Conservation (phyloP, 257 asterid species). For the Forsythia viridissima region DNA sequence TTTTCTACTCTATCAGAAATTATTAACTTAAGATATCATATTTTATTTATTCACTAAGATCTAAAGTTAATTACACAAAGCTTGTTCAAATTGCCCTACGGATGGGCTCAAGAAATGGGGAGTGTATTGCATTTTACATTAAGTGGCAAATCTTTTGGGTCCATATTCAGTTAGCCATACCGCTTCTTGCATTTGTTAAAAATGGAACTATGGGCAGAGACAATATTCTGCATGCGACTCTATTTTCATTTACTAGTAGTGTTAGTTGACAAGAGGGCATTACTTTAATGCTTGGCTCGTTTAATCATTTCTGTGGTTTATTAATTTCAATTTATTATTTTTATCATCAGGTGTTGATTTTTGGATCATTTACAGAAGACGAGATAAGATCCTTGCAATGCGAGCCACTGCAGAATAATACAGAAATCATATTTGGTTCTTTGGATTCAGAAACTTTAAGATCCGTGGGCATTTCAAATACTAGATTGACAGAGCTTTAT, state of each 20-base stretch:
- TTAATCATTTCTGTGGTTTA: background rate
- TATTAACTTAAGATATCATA: background rate
- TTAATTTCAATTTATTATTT: slow-evolving; percentile 11
- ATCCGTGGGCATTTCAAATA: slow-evolving; percentile 58
- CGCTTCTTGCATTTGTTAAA: slow-evolving; percentile 4
- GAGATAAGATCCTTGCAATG: slow-evolving; percentile 60
- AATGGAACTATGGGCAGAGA: background rate
- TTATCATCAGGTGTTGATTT: slow-evolving; percentile 55
- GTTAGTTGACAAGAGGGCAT: background rate
- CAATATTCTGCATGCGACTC: background rate
- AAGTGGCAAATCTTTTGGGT: background rate
- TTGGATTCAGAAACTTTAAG: slow-evolving; percentile 59
- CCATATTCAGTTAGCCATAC: background rate
- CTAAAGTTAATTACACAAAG: background rate
- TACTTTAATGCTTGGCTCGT: background rate
- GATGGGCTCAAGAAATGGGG: background rate
- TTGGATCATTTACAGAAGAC: slow-evolving; percentile 84
- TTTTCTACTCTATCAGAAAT: background rate
- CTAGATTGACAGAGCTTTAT: slow-evolving; percentile 28
- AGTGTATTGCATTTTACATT: background rate
- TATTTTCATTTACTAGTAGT: slow-evolving; percentile 4
- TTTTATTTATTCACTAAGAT: background rate
- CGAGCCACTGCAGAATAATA: slow-evolving; percentile 41
- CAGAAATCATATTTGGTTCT: slow-evolving; percentile 59
- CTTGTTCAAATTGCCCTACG: background rate